Evolutionary conservation across 2,329 filamentous ascomycete species (phyloP), one percentile per base, ranked within the genome.

Genomic region (Aspergillus intermedius): DNA sequence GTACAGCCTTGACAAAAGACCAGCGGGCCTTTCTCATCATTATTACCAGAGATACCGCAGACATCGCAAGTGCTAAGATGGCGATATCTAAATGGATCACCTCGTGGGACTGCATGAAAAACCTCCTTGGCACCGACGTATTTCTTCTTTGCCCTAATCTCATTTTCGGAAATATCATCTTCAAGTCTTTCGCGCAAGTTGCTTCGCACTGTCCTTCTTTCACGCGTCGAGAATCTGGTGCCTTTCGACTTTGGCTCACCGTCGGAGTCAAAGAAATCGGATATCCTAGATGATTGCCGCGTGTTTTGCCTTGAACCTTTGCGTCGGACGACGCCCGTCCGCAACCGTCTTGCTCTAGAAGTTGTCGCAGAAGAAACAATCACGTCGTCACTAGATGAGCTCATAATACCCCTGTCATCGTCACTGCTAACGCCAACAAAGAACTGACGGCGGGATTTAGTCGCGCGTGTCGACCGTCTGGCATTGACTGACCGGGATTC

Each of bases 1-100:
- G 85, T 89, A 65, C 93, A 98, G 25, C 93, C 93, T 70, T 98
- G 94, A 58, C 93, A 98, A 61, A 85, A 84, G 30, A 98, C 78
- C 21, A 98, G 74, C 35, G 80, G 75, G 1, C 88, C 89, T 61
- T 83, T 85, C 49, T 74, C 77, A 1, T 71, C 66, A 19, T 77
- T 73, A 43, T 78, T 72, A 7, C 78, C 77, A 13, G 66, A 69
- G n/a, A 72, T 69, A 43, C 70, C 72, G 62, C 93, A 98, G 2
- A 82, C 78, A 56, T 88, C 84, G 65, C 93, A 98, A 6, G 72
- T 74, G 37, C 79, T 74, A 42, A 78, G 80, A 66, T 98, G 93
- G 9, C 80, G 78, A 19, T 76, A 72, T 47, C 78, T 77, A 66
- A 98, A 98, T 2, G 77, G 70, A 35, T 85, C 80, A 12, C 82